A percentile compares a stretch with the other conserved stretches of the same genome.
Conservation (phyloP, 1,139 yeast genomes). For the Kodamaea anthophila region DNA sequence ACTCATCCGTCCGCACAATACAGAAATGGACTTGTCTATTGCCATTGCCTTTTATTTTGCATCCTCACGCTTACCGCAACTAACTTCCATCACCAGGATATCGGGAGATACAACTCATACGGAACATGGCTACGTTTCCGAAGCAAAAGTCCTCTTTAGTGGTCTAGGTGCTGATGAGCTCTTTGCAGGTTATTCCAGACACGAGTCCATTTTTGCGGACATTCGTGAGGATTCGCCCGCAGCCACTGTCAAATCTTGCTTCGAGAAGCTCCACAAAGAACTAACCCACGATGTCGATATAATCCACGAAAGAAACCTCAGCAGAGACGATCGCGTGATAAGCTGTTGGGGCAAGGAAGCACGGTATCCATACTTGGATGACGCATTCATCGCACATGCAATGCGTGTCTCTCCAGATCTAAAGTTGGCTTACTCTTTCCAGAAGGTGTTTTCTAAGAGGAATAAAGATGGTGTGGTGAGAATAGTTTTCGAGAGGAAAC, state of each 20-base stretch:
- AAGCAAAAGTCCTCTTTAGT: slow-evolving; percentile 68
- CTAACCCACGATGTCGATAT: slow-evolving; percentile 64
- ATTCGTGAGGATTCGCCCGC: slow-evolving; percentile 14
- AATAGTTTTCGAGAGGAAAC: slow-evolving; percentile 46
- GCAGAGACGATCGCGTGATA: slow-evolving; percentile 87
- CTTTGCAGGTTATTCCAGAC: slow-evolving; percentile 89
- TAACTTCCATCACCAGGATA: slow-evolving; percentile 3
- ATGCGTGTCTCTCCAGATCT: slow-evolving; percentile 46
- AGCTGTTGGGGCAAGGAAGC: slow-evolving; percentile 85
- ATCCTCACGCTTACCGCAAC: slow-evolving; percentile 9
- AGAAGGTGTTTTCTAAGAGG: slow-evolving; percentile 22
- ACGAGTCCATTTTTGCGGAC: slow-evolving; percentile 42
- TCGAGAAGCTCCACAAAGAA: slow-evolving; percentile 35
- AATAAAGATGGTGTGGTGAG: slow-evolving; percentile 19
- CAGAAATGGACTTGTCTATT: slow-evolving; percentile 93
- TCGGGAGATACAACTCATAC: neutral
- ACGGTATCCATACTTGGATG: slow-evolving; percentile 82
- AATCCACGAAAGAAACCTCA: slow-evolving; percentile 73
- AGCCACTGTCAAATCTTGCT: slow-evolving; percentile 15
- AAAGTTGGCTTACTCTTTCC: slow-evolving; percentile 37
- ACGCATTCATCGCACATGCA: slow-evolving; percentile 50
- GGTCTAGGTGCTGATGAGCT: slow-evolving; percentile 98
- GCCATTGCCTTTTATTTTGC: slow-evolving; percentile 96
- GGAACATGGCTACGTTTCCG: slow-evolving; percentile 33
- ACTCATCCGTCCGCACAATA: slow-evolving; percentile 74